These are phyloP conservation scores for Eremothecium coryli DNA, from an alignment of 1,139 yeast species.

Conservation along the genomic window DNA sequence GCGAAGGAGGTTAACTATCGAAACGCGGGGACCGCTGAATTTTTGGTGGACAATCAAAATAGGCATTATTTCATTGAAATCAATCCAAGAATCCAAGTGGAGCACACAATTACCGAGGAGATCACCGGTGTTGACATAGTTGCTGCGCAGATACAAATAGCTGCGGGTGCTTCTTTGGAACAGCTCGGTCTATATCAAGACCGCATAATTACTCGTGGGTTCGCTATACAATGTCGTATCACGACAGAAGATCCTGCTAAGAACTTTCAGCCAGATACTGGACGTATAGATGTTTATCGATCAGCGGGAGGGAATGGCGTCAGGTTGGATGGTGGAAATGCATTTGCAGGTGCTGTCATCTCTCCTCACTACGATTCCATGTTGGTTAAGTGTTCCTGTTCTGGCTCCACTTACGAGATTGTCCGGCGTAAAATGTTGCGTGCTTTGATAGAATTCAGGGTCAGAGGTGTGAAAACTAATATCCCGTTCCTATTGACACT, in stretches of 20 bases:
- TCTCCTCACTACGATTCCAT: slow-evolving; percentile 97
- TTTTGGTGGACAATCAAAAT: slow-evolving; percentile 85
- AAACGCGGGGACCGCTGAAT: slow-evolving; percentile 99
- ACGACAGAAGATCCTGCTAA: slow-evolving; percentile 97
- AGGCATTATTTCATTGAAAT: slow-evolving; percentile 97
- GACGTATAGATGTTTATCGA: slow-evolving; percentile 95
- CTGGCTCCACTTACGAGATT: slow-evolving; percentile 94
- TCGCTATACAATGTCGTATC: slow-evolving; percentile 98
- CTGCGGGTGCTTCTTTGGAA: slow-evolving; percentile 92
- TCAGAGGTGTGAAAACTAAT: slow-evolving; percentile 97
- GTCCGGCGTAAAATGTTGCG: slow-evolving; percentile 96
- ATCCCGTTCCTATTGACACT: slow-evolving; percentile 93
- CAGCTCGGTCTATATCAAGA: slow-evolving; percentile 91
- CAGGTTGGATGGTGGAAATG: slow-evolving; percentile 97
- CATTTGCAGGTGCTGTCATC: slow-evolving; percentile 96
- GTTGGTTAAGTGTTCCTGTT: slow-evolving; percentile 95
- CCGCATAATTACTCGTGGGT: slow-evolving; percentile 90
- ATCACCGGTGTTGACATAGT: slow-evolving; percentile 97
- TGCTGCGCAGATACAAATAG: slow-evolving; percentile 97
- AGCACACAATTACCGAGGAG: slow-evolving; percentile 97
- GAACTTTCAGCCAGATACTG: slow-evolving; percentile 97
- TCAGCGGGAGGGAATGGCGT: slow-evolving; percentile 99
- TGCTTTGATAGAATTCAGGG: slow-evolving; percentile 92
- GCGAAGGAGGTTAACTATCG: slow-evolving; percentile 84
- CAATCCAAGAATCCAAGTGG: slow-evolving; percentile 98